phyloP scores from a whole-genome alignment of 768 basidiomycete species.

The Trichaptum fuscoviolaceum region DNA sequence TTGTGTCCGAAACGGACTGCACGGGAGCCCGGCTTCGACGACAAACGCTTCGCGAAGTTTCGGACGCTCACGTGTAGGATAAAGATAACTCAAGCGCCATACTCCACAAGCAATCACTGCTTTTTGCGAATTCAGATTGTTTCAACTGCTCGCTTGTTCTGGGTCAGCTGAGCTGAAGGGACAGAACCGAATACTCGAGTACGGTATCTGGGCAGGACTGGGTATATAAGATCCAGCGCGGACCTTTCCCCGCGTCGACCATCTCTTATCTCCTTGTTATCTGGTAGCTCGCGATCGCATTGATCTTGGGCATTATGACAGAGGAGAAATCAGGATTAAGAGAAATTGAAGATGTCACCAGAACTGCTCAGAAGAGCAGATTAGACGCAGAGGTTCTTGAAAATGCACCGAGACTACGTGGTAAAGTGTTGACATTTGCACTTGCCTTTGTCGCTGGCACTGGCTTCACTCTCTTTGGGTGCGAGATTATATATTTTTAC shows the following conservation, averaged over 20 bases:
- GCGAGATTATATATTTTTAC: constrained; percentile 10
- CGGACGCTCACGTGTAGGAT: background rate
- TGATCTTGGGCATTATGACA: background rate
- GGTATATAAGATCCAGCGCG: background rate
- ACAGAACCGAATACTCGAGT: background rate
- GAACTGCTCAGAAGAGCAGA: background rate
- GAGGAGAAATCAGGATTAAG: background rate
- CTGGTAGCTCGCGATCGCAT: background rate
- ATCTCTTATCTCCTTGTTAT: background rate
- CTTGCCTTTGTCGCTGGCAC: constrained; percentile 54
- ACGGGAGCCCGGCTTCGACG: background rate
- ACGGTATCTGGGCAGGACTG: no score
- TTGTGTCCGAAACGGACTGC: no score
- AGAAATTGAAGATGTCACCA: background rate
- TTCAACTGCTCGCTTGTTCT: background rate
- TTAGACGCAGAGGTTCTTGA: constrained; percentile 30
- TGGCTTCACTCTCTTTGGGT: constrained; percentile 62
- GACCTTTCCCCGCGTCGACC: background rate
- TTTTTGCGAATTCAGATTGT: background rate
- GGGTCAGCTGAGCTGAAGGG: background rate
- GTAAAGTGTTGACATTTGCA: constrained; percentile 39
- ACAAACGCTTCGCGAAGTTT: background rate
- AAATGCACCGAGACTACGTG: constrained; percentile 32
- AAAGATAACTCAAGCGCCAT: background rate
- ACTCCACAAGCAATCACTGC: background rate